Base-by-base conservation (phyloP, 495 filamentous ascomycete genomes). In the Penicillium fimorum region DNA sequence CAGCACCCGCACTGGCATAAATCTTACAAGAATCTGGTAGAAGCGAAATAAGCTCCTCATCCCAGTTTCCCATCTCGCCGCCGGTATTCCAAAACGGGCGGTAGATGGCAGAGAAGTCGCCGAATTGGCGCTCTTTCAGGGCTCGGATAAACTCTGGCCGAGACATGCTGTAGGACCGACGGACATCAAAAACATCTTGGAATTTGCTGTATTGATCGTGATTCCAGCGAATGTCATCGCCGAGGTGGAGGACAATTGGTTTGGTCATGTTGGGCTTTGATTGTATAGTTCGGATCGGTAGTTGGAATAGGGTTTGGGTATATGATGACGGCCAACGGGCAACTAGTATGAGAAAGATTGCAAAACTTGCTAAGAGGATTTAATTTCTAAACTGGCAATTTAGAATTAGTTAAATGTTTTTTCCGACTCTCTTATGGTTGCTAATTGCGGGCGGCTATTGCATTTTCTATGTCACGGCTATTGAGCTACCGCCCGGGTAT, bases 21-120 rank as follows among this genome's bases (percentile, higher is more conserved):
- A 91, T 80, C 64, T 79, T 84, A 57, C 88, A 84, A 5, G 79
- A 81, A 24, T 74, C 59, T 0, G 88, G 89, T 12, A 92, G 73
- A 32, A 90, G 64, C 4, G 73, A 67, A 33, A 91, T 85, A 42
- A 91, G 69, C 65, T 91, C 88, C 32, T 73, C 71, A 64, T 91
- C 87, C 89, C 89, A 92, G 46, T 75, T 71, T 13, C 86, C 86
- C 87, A 91, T 90, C 72, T 91, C 88, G 11, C 85, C 85, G 8
- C 88, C 88, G 0, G 84, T 89, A 49, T 87, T 87, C 88, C 87
- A 91, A 65, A 88, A 90, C 1, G 88, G 88, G 18, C 88, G 79
- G 66, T 90, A 87, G 57, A 90, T 86, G 27, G 85, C 89, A 17
- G 76, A 70, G 64, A 92, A 91, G 57, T 89, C 75, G 5, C 88